Evolutionary conservation across 108 stramenopile species (phyloP).

Genomic region (Fistulifera pelliculosa): DNA sequence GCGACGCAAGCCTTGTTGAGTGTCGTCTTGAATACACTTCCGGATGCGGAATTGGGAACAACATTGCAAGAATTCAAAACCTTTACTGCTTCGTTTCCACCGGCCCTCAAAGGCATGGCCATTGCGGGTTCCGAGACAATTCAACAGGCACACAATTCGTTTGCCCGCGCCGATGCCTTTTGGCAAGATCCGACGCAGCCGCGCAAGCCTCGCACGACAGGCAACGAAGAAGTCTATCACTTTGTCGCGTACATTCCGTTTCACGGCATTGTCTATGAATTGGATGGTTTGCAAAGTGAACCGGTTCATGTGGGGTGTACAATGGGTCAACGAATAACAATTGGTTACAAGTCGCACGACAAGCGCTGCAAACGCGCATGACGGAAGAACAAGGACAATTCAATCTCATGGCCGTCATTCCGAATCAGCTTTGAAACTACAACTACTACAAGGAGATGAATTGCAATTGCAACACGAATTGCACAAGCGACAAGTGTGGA

Average conservation of each 20-base stretch:
- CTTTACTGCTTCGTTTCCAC: constrained; percentile 75
- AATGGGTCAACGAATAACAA: constrained; percentile 4
- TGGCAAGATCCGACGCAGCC: constrained; percentile 51
- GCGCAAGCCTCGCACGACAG: not conserved
- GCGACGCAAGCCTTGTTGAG: constrained; percentile 89
- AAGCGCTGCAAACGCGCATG: constrained; percentile 73
- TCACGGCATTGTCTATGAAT: constrained; percentile 79
- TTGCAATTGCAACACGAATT: constrained; percentile 50
- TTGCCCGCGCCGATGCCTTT: constrained; percentile 84
- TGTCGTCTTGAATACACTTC: constrained; percentile 58
- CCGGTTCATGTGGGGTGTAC: constrained; percentile 81
- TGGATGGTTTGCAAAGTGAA: constrained; percentile 89
- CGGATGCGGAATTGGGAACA: constrained; percentile 51
- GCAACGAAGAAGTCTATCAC: constrained; percentile 89
- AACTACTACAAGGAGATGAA: too few species aligned
- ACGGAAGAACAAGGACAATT: constrained; percentile 55
- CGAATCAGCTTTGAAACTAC: too few species aligned
- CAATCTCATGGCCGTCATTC: constrained; percentile 87
- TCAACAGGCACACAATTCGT: constrained; percentile 86
- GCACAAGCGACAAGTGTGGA: constrained; percentile 64
- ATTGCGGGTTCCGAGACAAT: constrained; percentile 77
- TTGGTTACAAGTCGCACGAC: constrained; percentile 68
- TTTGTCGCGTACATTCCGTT: constrained; percentile 89
- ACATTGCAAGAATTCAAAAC: constrained; percentile 67
- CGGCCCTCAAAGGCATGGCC: constrained; percentile 80